Evolutionary conservation across 192 early-diverging fungal species (phyloP).

Genomic region (Entophlyctis luteolus): DNA sequence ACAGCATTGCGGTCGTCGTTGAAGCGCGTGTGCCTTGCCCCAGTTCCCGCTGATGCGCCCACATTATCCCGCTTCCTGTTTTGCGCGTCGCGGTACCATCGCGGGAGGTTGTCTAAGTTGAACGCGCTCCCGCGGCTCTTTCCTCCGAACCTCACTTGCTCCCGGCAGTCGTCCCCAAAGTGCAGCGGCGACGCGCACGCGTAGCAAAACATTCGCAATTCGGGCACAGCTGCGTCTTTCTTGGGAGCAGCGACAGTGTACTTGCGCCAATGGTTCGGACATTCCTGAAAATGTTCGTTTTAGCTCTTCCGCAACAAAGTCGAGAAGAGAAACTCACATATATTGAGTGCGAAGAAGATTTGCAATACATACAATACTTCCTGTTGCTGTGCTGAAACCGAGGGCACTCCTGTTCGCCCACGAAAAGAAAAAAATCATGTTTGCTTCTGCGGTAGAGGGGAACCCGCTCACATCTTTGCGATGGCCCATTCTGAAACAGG

Average conservation of each 20-base stretch:
- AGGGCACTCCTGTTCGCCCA: not conserved
- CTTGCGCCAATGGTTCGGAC: slow-evolving; percentile 2
- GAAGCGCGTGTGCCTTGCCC: not conserved
- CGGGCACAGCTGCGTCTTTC: not conserved
- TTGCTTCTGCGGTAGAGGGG: no score
- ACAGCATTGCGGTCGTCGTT: not conserved
- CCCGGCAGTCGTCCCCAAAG: slow-evolving; percentile 11
- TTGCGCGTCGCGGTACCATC: no score
- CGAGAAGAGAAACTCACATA: not conserved
- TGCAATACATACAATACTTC: not conserved
- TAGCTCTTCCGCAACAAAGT: not conserved
- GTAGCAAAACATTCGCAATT: not conserved
- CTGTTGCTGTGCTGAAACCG: not conserved
- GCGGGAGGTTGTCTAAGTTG: not conserved
- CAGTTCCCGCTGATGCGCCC: not conserved
- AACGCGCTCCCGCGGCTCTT: not conserved
- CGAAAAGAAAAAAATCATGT: not conserved
- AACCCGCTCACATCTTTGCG: not conserved
- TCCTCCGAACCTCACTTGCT: not conserved
- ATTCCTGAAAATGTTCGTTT: not conserved
- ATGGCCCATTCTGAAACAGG: slow-evolving; percentile 12
- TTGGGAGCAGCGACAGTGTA: not conserved
- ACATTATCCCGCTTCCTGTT: not conserved
- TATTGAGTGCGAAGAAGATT: not conserved
- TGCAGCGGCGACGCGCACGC: not conserved